Conservation (phyloP, 345 rosid genomes). For the Citrus glauca region DNA sequence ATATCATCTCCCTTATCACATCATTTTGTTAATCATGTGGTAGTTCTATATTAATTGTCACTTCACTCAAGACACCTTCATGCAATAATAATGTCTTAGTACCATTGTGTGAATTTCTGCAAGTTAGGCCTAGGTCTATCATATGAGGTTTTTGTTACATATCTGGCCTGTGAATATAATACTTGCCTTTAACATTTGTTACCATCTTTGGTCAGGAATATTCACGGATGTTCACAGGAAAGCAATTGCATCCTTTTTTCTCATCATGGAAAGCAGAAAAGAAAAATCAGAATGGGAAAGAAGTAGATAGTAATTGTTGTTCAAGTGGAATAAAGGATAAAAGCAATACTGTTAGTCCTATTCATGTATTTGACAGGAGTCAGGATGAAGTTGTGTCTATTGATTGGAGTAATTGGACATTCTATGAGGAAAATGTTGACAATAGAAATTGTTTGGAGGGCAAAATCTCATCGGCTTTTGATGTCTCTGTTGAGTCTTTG, state of each 20-base stretch:
- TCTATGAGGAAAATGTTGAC: conserved; percentile 36
- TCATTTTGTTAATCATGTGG: background rate
- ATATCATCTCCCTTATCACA: background rate
- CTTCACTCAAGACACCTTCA: background rate
- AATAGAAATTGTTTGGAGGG: conserved; percentile 18
- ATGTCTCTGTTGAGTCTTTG: conserved; percentile 30
- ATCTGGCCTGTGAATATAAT: background rate
- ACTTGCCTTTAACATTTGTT: conserved; percentile 9
- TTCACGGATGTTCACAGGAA: conserved; percentile 63
- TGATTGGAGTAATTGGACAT: conserved; percentile 79
- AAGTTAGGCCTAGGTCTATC: background rate
- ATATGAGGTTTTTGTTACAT: background rate
- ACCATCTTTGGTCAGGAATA: conserved; percentile 62
- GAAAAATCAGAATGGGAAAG: conserved; percentile 40
- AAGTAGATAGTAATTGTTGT: conserved; percentile 23
- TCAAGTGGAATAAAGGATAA: conserved; percentile 27
- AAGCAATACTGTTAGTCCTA: conserved; percentile 52
- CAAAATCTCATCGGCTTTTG: conserved; percentile 24
- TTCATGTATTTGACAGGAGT: conserved; percentile 77
- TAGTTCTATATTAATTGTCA: background rate
- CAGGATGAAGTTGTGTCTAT: conserved; percentile 41
- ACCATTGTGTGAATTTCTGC: background rate
- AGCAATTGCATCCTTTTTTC: conserved; percentile 83
- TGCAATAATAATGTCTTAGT: background rate
- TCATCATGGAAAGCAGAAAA: conserved; percentile 49